Evolutionary conservation across 352 stramenopile genomes (phyloP), one percentile per base, ranked within the genome.

Genomic region (Phytophthora brassicae): DNA sequence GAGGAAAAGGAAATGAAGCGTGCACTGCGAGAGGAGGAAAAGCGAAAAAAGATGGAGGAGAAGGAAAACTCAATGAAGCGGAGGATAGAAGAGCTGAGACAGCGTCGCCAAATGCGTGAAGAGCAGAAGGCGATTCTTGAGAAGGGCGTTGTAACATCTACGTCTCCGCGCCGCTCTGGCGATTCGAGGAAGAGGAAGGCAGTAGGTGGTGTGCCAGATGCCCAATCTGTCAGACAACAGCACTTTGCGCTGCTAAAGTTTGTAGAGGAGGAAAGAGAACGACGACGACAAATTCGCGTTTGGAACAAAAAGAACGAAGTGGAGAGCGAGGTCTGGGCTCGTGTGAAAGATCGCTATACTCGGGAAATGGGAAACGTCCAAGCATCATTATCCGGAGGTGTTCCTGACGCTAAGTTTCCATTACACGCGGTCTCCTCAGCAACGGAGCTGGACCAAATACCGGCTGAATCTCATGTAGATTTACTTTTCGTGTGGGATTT

Each of bases 401-500:
- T 6, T 35, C 31, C 62, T 50, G 47, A 59, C 11, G 19, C 45
- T 22, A 68, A 66, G 12, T 78, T 86, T 66, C 75, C 79, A 31
- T 43, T 28, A 1, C 67, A 77, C 26, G 46, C 74, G 2, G 55
- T 84, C 7, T 77, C 51, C 23, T 28, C 61, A 41, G 64, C 74
- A 6, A 47, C 48, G 17, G 81, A 84, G 45, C 50, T 92, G 12
- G 58, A 74, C 2, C 14, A 64, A 9, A 38, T 90, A 12, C 79
- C 81, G 12, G 20, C 20, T 3, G 78, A 84, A 58, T 56, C 66
- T 47, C 78, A 81, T 23, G 47, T 52, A 11, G 84, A 92, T 64
- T 53, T 92, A 46, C 56, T 92, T 11, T 92, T 90, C 48, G 71
- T 85, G 11, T 92, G 84, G 84, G 84, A 92, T 56, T 81, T 86